phyloP scores from a whole-genome alignment of 305 asterid species.

The Caryopteris hybrid region DNA sequence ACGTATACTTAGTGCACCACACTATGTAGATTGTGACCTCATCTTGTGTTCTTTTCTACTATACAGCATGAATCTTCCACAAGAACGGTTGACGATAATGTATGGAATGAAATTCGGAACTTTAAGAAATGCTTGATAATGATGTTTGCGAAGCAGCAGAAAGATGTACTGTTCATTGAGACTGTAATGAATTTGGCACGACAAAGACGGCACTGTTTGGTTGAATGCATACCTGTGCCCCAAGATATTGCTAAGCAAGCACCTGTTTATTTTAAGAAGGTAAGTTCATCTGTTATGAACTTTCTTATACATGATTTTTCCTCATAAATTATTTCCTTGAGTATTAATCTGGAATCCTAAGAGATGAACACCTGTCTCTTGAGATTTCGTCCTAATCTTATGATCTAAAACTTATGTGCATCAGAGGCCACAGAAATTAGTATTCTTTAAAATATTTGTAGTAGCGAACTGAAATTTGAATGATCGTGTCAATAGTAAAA shows the following conservation, averaged over 20 bases:
- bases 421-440: background rate
- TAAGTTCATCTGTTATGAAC: slow-evolving; percentile 17
- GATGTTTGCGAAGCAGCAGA: slow-evolving; percentile 90
- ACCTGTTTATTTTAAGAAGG: slow-evolving; percentile 95
- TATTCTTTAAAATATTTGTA: background rate
- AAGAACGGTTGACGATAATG: slow-evolving; percentile 76
- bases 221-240: slow-evolving; percentile 89
- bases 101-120: slow-evolving; percentile 92
- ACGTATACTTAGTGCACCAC: background rate
- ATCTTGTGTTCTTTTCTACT: slow-evolving; percentile 13
- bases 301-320: background rate
- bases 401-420: background rate
- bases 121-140: slow-evolving; percentile 95
- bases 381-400: background rate
- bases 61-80: slow-evolving; percentile 85
- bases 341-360: background rate
- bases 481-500: too few relatives aligned
- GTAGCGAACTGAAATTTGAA: too few relatives aligned
- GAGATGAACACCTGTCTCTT: background rate
- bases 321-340: background rate
- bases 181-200: slow-evolving; percentile 80
- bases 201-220: slow-evolving; percentile 84
- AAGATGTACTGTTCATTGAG: slow-evolving; percentile 77
- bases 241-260: slow-evolving; percentile 77
- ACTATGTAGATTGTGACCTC: background rate